These are phyloP conservation scores for Dendrothele bispora DNA, from an alignment of 768 basidiomycete species.

Conservation along the genomic window DNA sequence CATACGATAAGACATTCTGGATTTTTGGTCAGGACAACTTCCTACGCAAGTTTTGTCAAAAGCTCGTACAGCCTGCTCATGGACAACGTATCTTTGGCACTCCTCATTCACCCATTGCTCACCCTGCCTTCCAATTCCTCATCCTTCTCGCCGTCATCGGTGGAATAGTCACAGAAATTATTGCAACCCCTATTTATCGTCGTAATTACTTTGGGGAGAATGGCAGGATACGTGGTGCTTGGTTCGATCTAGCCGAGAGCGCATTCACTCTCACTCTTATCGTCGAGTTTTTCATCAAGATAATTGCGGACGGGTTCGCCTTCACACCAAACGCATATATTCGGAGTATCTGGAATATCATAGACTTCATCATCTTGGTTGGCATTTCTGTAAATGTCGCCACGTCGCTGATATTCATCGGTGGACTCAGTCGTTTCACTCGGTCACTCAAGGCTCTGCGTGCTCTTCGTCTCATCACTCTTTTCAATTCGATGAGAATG, in stretches of 20 bases:
- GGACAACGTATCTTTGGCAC: constrained; percentile 89
- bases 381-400: constrained; percentile 76
- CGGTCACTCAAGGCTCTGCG: constrained; percentile 86
- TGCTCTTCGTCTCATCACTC: constrained; percentile 85
- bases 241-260: constrained; percentile 86
- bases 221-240: constrained; percentile 65
- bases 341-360: constrained; percentile 86
- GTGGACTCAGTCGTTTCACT: constrained; percentile 79
- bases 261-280: constrained; percentile 71
- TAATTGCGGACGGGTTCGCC: constrained; percentile 88
- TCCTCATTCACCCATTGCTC: constrained; percentile 60
- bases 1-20: constrained; percentile 91
- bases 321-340: constrained; percentile 93
- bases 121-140: constrained; percentile 71
- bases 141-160: constrained; percentile 77
- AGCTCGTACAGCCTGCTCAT: constrained; percentile 75
- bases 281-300: constrained; percentile 84
- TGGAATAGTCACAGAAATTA: constrained; percentile 77
- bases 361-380: constrained; percentile 84
- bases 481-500: constrained; percentile 81
- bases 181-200: constrained; percentile 85
- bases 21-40: constrained; percentile 78
- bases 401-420: constrained; percentile 71
- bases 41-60: constrained; percentile 77
- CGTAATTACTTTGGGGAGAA: constrained; percentile 62